phyloP scores from a whole-genome alignment of 2,329 filamentous ascomycete species.

The Lachnellula cervina region DNA sequence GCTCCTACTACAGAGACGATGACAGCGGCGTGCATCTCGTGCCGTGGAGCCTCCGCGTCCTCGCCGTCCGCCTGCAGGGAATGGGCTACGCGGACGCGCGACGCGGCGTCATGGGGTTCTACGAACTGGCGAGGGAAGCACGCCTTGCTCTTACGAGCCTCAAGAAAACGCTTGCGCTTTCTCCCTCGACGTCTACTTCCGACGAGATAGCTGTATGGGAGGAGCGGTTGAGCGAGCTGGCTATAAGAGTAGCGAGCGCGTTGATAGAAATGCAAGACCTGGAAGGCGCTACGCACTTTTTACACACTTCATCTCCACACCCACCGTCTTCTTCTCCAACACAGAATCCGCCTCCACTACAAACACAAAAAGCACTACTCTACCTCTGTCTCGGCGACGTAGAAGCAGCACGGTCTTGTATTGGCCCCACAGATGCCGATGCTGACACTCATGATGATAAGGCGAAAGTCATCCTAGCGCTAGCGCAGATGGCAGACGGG shows the following conservation, averaged over 20 bases:
- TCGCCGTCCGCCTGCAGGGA: conserved; percentile 78
- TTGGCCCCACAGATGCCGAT: conserved; percentile 31
- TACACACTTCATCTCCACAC: conserved; percentile 35
- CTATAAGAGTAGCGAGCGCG: conserved; percentile 59
- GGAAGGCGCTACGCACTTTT: conserved; percentile 69
- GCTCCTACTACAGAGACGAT: conserved; percentile 51
- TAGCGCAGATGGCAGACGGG: conserved; percentile 75
- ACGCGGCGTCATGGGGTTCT: conserved; percentile 82
- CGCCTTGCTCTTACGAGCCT: conserved; percentile 53
- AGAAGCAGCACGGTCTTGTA: conserved; percentile 55
- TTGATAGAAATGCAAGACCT: conserved; percentile 85
- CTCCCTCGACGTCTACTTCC: background rate
- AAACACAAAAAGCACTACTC: conserved; percentile 57
- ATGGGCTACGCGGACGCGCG: conserved; percentile 81
- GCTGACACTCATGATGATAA: conserved; percentile 29
- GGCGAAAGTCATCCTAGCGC: conserved; percentile 54
- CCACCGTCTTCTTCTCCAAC: no score
- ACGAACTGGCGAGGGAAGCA: conserved; percentile 79
- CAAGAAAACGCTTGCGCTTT: conserved; percentile 21
- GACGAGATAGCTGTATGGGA: conserved; percentile 62
- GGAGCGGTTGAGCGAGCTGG: conserved; percentile 67
- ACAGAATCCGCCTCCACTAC: conserved; percentile 41
- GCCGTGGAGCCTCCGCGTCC: conserved; percentile 80
- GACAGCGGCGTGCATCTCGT: conserved; percentile 59
- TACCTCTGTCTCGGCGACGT: conserved; percentile 77